These are phyloP conservation scores for Ophiocordyceps camponoti-floridani DNA, from an alignment of 2,329 filamentous ascomycete genomes.

Conservation along the genomic window DNA sequence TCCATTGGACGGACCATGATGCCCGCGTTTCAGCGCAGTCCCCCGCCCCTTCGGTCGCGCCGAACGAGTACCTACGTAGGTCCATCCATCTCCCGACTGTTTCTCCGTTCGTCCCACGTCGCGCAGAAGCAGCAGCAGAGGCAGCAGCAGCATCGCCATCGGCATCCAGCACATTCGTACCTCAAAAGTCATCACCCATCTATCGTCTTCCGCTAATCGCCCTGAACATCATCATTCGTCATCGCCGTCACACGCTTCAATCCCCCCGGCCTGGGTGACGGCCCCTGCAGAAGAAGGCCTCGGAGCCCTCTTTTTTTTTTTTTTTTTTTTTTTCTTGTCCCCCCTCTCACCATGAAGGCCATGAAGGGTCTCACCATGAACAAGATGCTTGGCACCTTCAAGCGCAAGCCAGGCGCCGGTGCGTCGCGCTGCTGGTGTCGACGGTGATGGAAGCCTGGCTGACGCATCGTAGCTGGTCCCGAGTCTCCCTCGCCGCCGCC, in stretches of 20 bases:
- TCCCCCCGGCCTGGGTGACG: too few relatives aligned
- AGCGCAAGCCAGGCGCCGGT: conserved; percentile 21
- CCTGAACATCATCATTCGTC: background rate
- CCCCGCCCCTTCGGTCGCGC: background rate
- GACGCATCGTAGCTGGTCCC: conserved; percentile 1
- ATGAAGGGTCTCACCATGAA: conserved; percentile 37
- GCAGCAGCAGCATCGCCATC: background rate
- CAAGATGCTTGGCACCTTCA: conserved; percentile 38
- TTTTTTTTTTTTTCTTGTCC: too few relatives aligned
- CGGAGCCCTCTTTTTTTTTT: too few relatives aligned
- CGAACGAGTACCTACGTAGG: background rate
- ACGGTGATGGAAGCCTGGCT: background rate
- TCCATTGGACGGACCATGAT: background rate
- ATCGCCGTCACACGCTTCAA: too few relatives aligned
- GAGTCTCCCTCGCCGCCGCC: conserved; percentile 2
- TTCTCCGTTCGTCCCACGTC: background rate
- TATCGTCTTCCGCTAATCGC: background rate
- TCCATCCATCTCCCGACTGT: background rate
- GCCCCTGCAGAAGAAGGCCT: too few relatives aligned
- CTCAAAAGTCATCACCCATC: background rate
- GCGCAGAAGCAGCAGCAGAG: background rate
- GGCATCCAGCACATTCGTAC: background rate
- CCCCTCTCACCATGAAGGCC: conserved; percentile 21
- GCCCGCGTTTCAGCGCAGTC: background rate
- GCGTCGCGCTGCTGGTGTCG: conserved; percentile 1